phyloP scores from a whole-genome alignment of 495 filamentous ascomycete species.

The Sphaerosporella brunnea region DNA sequence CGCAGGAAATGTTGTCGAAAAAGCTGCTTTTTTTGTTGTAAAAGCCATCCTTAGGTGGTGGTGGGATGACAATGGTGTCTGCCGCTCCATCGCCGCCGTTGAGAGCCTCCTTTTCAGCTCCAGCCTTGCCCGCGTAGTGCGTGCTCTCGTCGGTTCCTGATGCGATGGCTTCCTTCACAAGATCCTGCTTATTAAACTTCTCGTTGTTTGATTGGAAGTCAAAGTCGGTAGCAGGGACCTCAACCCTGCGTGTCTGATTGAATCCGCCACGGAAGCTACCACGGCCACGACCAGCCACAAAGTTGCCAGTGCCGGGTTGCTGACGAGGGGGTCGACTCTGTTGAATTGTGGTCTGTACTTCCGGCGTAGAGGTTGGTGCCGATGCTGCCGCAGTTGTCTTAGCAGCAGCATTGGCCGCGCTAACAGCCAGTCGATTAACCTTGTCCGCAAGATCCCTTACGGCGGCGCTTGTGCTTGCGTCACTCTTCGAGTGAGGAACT shows the following conservation, averaged over 20 bases:
- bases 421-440: conserved; percentile 73
- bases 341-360: not conserved
- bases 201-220: conserved; percentile 88
- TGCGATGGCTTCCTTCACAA: conserved; percentile 80
- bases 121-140: not conserved
- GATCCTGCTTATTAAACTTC: conserved; percentile 94
- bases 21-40: conserved; percentile 81
- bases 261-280: conserved; percentile 38
- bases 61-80: conserved; percentile 28
- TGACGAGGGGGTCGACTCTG: conserved; percentile 24
- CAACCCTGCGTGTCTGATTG: conserved; percentile 48
- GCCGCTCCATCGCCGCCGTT: conserved; percentile 24
- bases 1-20: conserved; percentile 94
- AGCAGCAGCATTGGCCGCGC: conserved; percentile 30
- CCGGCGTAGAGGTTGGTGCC: not conserved
- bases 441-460: conserved; percentile 68
- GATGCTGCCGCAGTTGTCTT: conserved; percentile 4
- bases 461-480: conserved; percentile 32
- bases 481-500: not conserved
- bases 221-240: conserved; percentile 75
- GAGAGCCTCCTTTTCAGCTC: conserved; percentile 9
- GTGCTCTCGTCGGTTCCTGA: conserved; percentile 26
- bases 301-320: conserved; percentile 32
- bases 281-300: conserved; percentile 40
- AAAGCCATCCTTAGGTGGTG: conserved; percentile 29